phyloP scores from a whole-genome alignment of 2,329 filamentous ascomycete genomes.

The Colletotrichum sojae region DNA sequence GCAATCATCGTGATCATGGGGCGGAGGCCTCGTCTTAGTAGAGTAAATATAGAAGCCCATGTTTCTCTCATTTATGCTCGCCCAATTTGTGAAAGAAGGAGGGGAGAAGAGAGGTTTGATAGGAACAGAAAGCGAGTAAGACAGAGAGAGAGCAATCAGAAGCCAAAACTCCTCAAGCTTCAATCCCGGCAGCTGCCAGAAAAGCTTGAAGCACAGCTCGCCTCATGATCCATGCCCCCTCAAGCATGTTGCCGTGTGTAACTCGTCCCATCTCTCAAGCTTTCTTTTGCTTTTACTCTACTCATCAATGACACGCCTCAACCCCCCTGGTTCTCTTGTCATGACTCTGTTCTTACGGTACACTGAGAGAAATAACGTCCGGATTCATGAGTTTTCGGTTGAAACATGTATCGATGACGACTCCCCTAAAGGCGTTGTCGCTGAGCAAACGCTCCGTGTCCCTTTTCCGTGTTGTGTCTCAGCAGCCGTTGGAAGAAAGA shows the following conservation, averaged over 20 bases:
- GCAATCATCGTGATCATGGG: neutral
- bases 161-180: constrained; percentile 15
- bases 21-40: neutral
- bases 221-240: constrained; percentile 18
- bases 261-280: constrained; percentile 9
- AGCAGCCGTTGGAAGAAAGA: neutral
- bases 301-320: too few relatives aligned
- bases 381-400: too few relatives aligned
- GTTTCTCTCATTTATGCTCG: neutral
- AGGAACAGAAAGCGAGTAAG: neutral
- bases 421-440: too few relatives aligned
- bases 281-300: neutral
- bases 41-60: neutral
- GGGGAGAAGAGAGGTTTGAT: neutral
- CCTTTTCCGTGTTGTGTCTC: too few relatives aligned
- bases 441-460: too few relatives aligned
- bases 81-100: too few relatives aligned
- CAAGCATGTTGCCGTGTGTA: neutral
- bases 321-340: too few relatives aligned
- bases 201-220: constrained; percentile 24
- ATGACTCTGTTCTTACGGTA: too few relatives aligned
- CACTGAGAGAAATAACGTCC: too few relatives aligned
- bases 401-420: too few relatives aligned
- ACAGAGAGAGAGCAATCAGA: neutral
- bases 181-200: constrained; percentile 12